Base-by-base conservation (phyloP, 306 rosid genomes). In the Trifolium repens region DNA sequence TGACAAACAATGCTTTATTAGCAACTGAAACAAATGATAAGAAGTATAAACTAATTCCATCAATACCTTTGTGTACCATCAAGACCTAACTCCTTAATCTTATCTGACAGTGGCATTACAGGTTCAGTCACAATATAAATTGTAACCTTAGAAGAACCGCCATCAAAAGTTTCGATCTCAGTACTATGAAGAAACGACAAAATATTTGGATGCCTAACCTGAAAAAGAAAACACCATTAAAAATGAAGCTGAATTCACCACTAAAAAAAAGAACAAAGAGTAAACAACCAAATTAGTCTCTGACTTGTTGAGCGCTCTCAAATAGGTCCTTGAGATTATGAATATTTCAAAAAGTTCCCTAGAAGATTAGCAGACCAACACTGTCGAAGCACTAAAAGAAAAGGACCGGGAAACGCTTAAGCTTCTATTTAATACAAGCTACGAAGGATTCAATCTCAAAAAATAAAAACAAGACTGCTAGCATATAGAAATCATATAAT, bases 141-240 rank as follows among this genome's bases (percentile, higher is more conserved):
- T 0, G 91, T 90, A 64, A 90, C 89, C 92, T 92, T 96, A 42
- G 92, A 11, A 57, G 93, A 67, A 79, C 92, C 84, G 12, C 84
- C 91, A 11, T 92, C 99, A 60, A 68, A 30, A 72, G 89, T 83
- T 81, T 92, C 99, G 5, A 84, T 69, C 88, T 96, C 98, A 0
- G 97, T 85, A 80, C 99, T 92, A 58, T 96, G 98, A 69, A 96
- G 99, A 89, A 96, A 96, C 17, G 99, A 90, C 79, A 96, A 83
- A 77, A 96, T 92, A 86, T 96, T 96, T 70, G 98, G 99, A 87
- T 96, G 99, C 80, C 99, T 89, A 73, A 96, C 98, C 99, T 96
- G 94, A 85, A 88, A 75, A 77, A 5, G 9, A 8, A 10, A 76
- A 26, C 68, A 83, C 69, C 57, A 74, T 68, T 42, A 62, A 71